Evolutionary conservation across 768 basidiomycete species (phyloP).

Genomic region (Mycena vitilis): DNA sequence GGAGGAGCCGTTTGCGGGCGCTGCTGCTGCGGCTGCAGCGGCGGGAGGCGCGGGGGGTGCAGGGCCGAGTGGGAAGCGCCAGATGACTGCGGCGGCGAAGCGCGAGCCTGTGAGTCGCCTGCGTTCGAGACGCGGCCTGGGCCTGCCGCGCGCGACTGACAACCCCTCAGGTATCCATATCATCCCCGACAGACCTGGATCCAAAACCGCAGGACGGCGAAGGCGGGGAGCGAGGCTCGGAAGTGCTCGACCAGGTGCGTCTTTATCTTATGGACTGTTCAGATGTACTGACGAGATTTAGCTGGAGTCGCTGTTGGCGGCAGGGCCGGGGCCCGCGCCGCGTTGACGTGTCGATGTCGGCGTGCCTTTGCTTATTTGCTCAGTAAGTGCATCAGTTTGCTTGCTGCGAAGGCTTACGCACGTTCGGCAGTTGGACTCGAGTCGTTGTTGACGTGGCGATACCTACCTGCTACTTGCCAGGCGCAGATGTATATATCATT

Average conservation of each 20-base stretch:
- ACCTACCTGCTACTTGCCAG: no score
- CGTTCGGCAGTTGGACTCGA: no score
- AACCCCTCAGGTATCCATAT: conserved; percentile 17
- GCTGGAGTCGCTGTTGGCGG: conserved; percentile 22
- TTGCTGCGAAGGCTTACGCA: no score
- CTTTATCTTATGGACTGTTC: background rate
- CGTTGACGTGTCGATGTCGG: background rate
- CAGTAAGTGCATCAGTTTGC: no score
- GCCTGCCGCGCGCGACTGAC: background rate
- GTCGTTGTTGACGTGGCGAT: no score
- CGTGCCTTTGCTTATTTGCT: no score
- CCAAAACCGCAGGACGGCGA: conserved; percentile 5
- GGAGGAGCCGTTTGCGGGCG: conserved; percentile 63
- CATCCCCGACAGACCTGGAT: conserved; percentile 13
- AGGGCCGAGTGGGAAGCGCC: background rate
- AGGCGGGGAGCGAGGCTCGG: conserved; percentile 7
- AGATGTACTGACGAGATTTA: background rate
- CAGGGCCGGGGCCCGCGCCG: conserved; percentile 9
- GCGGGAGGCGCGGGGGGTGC: background rate
- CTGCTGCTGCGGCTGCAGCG: background rate
- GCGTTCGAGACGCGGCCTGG: background rate
- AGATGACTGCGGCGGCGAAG: conserved; percentile 24
- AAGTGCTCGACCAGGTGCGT: conserved; percentile 23
- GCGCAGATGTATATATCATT: no score
- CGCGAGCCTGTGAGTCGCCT: conserved; percentile 30